Conservation (phyloP, 2,329 filamentous ascomycete genomes). For the Arthroderma sp. region DNA sequence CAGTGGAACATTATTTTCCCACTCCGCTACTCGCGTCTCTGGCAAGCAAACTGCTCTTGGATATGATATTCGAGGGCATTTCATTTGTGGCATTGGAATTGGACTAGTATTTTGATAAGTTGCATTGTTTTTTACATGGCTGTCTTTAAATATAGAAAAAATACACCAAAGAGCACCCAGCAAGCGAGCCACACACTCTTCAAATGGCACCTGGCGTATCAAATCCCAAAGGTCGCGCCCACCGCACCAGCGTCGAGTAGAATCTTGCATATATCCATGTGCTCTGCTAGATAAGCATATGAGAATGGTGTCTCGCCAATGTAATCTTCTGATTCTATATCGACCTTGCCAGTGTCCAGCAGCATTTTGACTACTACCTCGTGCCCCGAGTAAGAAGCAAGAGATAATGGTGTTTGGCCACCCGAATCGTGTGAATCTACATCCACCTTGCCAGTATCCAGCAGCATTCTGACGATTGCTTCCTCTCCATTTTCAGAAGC, state of each 20-base stretch:
- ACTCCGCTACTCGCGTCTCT: too few relatives aligned
- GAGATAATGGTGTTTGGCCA: neutral
- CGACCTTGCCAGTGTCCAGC: neutral
- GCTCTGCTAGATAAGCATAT: neutral
- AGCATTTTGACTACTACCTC: neutral
- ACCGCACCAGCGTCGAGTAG: neutral
- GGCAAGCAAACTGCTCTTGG: too few relatives aligned
- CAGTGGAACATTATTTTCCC: too few relatives aligned
- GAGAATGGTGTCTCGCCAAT: neutral
- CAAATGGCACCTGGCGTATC: too few relatives aligned
- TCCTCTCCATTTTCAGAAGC: neutral
- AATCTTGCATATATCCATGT: neutral
- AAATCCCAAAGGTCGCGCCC: neutral
- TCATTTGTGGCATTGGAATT: too few relatives aligned
- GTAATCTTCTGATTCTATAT: constrained; percentile 4
- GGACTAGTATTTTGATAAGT: too few relatives aligned
- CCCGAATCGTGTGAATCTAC: neutral
- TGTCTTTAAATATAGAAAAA: too few relatives aligned
- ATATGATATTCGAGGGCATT: too few relatives aligned
- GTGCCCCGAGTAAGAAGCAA: neutral
- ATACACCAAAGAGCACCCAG: too few relatives aligned
- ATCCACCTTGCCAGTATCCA: constrained; percentile 1
- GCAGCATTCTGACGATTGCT: constrained; percentile 1
- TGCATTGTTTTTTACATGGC: too few relatives aligned
- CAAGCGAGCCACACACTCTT: too few relatives aligned